A percentile compares a stretch with the other conserved stretches of the same genome.
Conservation (phyloP, 2,329 filamentous ascomycete genomes). For the Microsporum ferrugineum region DNA sequence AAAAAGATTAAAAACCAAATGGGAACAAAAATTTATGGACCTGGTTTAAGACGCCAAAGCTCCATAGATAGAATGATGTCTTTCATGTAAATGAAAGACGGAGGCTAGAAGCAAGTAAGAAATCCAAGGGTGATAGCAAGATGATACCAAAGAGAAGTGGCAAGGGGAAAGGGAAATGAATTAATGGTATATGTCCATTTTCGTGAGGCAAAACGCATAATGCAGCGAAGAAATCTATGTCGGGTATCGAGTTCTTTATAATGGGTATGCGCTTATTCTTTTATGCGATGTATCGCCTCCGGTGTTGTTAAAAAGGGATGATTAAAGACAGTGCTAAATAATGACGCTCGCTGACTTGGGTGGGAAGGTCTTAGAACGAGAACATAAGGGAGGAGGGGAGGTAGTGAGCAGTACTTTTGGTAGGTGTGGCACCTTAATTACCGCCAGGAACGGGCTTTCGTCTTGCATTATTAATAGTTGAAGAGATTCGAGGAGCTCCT, state of each 20-base stretch:
- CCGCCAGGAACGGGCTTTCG: constrained; percentile 35
- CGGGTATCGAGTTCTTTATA: constrained; percentile 1
- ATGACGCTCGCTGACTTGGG: not conserved
- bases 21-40: not conserved
- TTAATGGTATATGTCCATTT: not conserved
- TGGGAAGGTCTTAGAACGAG: not conserved
- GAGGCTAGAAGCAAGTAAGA: constrained; percentile 9
- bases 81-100: constrained; percentile 8
- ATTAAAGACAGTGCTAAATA: not conserved
- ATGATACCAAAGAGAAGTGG: constrained; percentile 5
- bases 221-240: not conserved
- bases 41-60: constrained; percentile 11
- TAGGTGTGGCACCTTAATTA: constrained; percentile 24
- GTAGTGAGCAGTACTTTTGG: not conserved
- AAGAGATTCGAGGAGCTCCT: constrained; percentile 58
- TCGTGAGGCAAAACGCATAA: constrained; percentile 2
- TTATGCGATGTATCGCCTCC: constrained; percentile 9
- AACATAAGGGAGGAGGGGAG: not conserved
- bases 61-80: not conserved
- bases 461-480: constrained; percentile 32
- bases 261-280: constrained; percentile 10
- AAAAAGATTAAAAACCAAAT: not conserved
- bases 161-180: constrained; percentile 11
- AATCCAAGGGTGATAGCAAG: not conserved
- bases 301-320: not conserved